Evolutionary conservation across 164 flowering plant genomes (phyloP), one percentile per base, ranked within the genome.

Genomic region (Echeveria elegans): DNA sequence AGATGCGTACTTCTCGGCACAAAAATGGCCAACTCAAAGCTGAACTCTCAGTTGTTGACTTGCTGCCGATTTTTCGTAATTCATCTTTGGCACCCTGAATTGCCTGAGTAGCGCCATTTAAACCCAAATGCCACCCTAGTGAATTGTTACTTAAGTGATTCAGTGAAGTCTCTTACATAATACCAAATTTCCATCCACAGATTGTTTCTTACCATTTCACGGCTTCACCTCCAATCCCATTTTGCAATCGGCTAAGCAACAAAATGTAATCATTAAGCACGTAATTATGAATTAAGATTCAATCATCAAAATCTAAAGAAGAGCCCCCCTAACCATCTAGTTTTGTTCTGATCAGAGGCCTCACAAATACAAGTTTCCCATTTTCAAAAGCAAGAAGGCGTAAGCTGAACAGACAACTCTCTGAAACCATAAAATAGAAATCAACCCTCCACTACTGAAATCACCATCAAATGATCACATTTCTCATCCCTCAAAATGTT

Each of bases 51-150:
- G 2, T 56, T 28, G 2, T 23, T 16, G 19, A 24, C 19, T 56
- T 11, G 61, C 61, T 28, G 11, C 34, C 34, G 28, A 56, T 19
- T 56, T 56, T 14, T 19, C n/a, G 19, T 28, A 15, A 11, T 56
- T 56, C 32, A 26, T 26, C 61, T 56, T 56, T 28, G 14, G 32
- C 31, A 26, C 32, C 4, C 32, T 26, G 16, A 28, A 28, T 2
- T 56, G 31, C 61, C 32, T 14, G 61, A 56, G 32, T 26, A 56
- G 61, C 32, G 32, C 61, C 31, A 26, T 56, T 56, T 14, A 56
- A 19, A 56, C 61, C 61, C 14, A 56, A 56, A 56, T 32, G 61
- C 61, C 61, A 56, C 18, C 61, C 61, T 56, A 56, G 32, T 28
- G 32, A 26, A 26, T 56, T 32, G 19, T 14, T 56, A 26, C 31